Percentiles rank a stretch among this genome's conserved stretches.
Conservation (phyloP, 106 monocot species). For the Posidonia australis region DNA sequence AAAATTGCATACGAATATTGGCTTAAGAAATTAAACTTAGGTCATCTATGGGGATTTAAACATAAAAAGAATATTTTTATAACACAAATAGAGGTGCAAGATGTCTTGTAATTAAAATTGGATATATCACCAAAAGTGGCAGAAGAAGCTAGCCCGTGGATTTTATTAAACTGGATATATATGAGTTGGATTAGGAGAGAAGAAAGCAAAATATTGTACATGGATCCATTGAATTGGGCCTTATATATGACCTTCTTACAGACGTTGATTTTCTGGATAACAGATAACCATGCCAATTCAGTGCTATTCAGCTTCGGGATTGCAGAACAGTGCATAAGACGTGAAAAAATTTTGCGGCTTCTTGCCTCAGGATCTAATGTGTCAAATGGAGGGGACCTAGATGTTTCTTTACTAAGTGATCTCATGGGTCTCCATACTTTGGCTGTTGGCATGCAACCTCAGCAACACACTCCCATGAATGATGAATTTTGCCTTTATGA, state of each 20-base stretch:
- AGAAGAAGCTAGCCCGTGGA: no score
- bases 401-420: slow-evolving; percentile 31
- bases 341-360: slow-evolving; percentile 51
- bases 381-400: slow-evolving; percentile 16
- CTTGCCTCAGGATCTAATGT: slow-evolving; percentile 34
- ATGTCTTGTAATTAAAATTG: no score
- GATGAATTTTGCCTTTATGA: slow-evolving; percentile 27
- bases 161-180: no score
- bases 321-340: slow-evolving; percentile 45
- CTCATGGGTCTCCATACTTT: slow-evolving; percentile 30
- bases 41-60: no score
- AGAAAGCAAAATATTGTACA: background rate
- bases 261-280: background rate
- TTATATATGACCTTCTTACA: background rate
- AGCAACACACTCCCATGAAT: slow-evolving; percentile 2
- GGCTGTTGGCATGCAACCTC: slow-evolving; percentile 9
- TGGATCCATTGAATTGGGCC: background rate
- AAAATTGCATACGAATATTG: no score
- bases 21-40: no score
- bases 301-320: slow-evolving; percentile 53
- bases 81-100: no score
- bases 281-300: slow-evolving; percentile 45
- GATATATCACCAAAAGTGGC: no score
- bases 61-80: no score
- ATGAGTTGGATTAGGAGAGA: no score